phyloP scores from a whole-genome alignment of 805 yeast species.

The Myxozyma kluyveri region DNA sequence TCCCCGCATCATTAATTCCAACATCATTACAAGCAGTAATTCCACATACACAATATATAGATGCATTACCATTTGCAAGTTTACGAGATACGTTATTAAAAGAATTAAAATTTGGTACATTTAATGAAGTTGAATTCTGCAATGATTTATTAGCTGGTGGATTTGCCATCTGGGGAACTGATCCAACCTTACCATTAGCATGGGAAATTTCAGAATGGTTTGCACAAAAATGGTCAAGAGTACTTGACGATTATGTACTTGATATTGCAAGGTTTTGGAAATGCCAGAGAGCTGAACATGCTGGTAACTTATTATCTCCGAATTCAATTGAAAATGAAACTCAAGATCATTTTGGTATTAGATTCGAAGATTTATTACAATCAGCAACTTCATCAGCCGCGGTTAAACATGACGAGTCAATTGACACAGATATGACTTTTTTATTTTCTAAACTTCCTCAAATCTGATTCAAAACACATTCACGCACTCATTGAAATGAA shows the following conservation, averaged over 20 bases:
- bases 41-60: constrained; percentile 24
- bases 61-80: constrained; percentile 20
- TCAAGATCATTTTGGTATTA: too few species aligned
- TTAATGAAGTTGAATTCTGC: constrained; percentile 24
- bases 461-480: too few species aligned
- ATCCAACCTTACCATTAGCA: constrained; percentile 19
- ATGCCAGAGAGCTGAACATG: not conserved
- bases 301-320: too few species aligned
- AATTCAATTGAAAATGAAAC: too few species aligned
- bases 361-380: too few species aligned
- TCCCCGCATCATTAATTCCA: constrained; percentile 18
- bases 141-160: constrained; percentile 20
- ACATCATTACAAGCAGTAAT: constrained; percentile 17
- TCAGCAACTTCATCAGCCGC: too few species aligned
- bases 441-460: too few species aligned
- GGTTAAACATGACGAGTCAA: too few species aligned
- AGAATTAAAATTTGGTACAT: constrained; percentile 11
- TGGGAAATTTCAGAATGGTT: constrained; percentile 20
- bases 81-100: constrained; percentile 18
- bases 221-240: constrained; percentile 23
- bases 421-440: too few species aligned
- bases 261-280: not conserved
- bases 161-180: constrained; percentile 23
- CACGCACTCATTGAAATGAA: too few species aligned
- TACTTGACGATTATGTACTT: constrained; percentile 15